Percentiles rank a stretch among this genome's conserved stretches.
Evolutionary conservation across 129 eudicot species (phyloP).

Genomic region (Chrysanthemum lavandulifolium): DNA sequence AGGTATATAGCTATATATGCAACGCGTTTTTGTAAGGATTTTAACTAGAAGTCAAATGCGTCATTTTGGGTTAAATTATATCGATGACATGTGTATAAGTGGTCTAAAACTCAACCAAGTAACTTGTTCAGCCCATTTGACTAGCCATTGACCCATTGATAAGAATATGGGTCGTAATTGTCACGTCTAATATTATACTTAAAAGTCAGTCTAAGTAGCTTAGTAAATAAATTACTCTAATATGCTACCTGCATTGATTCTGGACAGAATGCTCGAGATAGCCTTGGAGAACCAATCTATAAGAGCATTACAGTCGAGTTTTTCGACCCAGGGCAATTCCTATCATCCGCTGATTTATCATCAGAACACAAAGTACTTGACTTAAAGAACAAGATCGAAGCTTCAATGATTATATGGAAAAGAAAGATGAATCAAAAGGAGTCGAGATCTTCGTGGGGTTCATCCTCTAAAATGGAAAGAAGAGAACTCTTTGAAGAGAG

Average conservation of each 20-base stretch:
- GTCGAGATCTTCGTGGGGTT: slow-evolving; percentile 59
- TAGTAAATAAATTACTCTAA: background rate
- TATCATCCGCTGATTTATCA: slow-evolving; percentile 61
- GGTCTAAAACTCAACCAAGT: too few relatives aligned
- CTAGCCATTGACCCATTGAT: too few relatives aligned
- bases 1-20: slow-evolving; percentile 26
- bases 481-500: slow-evolving; percentile 89
- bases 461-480: slow-evolving; percentile 66
- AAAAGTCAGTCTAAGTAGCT: background rate
- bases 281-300: slow-evolving; percentile 67
- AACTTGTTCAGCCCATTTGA: too few relatives aligned
- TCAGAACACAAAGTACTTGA: slow-evolving; percentile 76
- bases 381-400: slow-evolving; percentile 81
- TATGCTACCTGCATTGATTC: background rate
- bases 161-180: background rate
- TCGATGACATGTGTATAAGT: too few relatives aligned
- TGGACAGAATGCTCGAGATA: slow-evolving; percentile 64
- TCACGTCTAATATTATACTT: background rate
- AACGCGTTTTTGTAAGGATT: background rate
- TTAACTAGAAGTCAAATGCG: too few relatives aligned
- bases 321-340: slow-evolving; percentile 70
- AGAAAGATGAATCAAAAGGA: slow-evolving; percentile 77
- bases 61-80: too few relatives aligned
- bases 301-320: slow-evolving; percentile 72
- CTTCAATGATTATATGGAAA: slow-evolving; percentile 86